Base-by-base conservation (phyloP, 2,329 filamentous ascomycete species). In the Apiospora marii region DNA sequence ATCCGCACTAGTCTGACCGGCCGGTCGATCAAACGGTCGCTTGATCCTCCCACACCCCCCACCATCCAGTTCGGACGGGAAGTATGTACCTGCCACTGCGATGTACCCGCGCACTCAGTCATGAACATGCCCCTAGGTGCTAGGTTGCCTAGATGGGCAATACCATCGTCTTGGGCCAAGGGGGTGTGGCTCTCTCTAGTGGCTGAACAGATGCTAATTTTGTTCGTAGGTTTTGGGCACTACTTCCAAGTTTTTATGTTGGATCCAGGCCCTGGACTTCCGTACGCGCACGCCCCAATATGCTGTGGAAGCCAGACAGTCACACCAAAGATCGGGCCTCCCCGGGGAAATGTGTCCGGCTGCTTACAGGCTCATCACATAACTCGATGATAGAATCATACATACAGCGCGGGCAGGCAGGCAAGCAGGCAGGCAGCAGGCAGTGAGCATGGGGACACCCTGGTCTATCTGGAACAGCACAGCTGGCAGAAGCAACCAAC, bases 21-120 rank as follows among this genome's bases (percentile, higher is more conserved):
- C 53, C 53, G 53, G 53, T 61, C 58, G 30, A 41, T 64, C 58
- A 37, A 64, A 37, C 58, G 58, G 58, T 64, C 58, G 58, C 30
- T 64, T 64, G 22, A 64, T 64, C 30, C 34, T 64, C 34, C 34
- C 58, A 41, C 58, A n/a, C 53, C 51, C 53, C 58, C 58, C 34
- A 41, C 34, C 14, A 7, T 10, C 10, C 49, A 41, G 58, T 64
- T 24, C 53, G 4, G 30, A 34, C 12, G 13, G 19, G 7, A 64
- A 37, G 58, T 64, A 64, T n/a, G 58, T 64, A 64, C 58, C 58
- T 58, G 4, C 16, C 16, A 14, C 46, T 48, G 46, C 46, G 14
- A 13, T 51, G 1, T 24, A 5, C 4, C 24, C 24, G 24, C 16
- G 49, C 49, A 53, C 13, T 30, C 27, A 58, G 51, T 30, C 51